Evolutionary conservation across 495 filamentous ascomycete genomes (phyloP), one percentile per base, ranked within the genome.

Genomic region (Lophium mytilinum): DNA sequence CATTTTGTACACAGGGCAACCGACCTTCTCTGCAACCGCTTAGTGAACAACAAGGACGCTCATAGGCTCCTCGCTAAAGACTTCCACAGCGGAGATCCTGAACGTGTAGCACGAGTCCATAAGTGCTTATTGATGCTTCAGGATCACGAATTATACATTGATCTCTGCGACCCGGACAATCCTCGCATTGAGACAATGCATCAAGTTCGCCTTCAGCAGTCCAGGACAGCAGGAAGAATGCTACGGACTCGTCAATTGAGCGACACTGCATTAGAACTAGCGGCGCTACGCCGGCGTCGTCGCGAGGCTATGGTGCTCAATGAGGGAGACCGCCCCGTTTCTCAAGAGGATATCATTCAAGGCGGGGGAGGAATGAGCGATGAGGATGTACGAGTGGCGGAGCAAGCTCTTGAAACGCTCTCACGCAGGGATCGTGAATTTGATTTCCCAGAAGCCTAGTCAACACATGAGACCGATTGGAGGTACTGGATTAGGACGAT

Each of bases 251-350:
- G 54, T 33, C 12, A 21, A 21, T 10, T 18, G 37, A 60, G 61
- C 17, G 54, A 50, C 50, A 50, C 35, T 39, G 9, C 24, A 46
- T 1, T 24, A 37, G 18, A 46, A 75, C 59, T 76, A 64, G n/a
- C n/a, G 59, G 72, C 76, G 36, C 62, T 79, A 48, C 70, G 81
- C 50, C 71, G 82, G 54, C 73, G 78, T 18, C 71, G 83, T 48
- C 71, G 82, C 55, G 81, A 86, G 65, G 83, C 81, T 9, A 81
- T 86, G 75, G 82, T 86, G 10, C 53, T 86, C 51, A 82, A 82
- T 58, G 83, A 84, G 50, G 81, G 83, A 2, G 78, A 71, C 35
- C 71, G 74, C 24, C 77, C 78, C 1, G 58, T 84, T n/a, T 76
- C 71, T 12, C 74, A 79, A 41, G 71, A 74, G 40, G 81, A 84